Evolutionary conservation across 345 rosid genomes (phyloP), one percentile per base, ranked within the genome.

Genomic region (Moricandia moricandioides): DNA sequence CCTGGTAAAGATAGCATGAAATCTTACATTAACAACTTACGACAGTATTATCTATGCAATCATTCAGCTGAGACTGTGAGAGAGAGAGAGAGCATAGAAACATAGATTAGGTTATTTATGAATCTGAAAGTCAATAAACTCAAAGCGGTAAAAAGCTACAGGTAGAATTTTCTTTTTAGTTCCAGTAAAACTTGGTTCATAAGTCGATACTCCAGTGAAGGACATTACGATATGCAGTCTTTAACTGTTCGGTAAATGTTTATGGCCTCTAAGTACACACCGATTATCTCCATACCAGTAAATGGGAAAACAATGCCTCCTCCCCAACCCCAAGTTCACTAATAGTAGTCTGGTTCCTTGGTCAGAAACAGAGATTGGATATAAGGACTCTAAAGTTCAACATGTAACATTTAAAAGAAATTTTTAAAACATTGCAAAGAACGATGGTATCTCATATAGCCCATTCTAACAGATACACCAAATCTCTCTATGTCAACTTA

Each of bases 1-100:
- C 71, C 96, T 97, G 0, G 91, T 95, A 83, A 90, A 92, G 74
- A 95, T 87, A 8, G 90, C 89, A 85, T 95, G 92, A 73, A 92
- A 90, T 77, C 98, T 98, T 95, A 71, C 62, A 81, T 29, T 61
- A 49, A 71, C 58, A 80, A 7, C 65, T 40, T 47, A 13, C 4
- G 11, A 37, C 65, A 59, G 63, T 40, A 10, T 67, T 29, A 70
- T 61, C 54, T 57, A 60, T 29, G 72, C 34, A 67, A 54, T 43
- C 60, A 51, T 54, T 69, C 29, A 57, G 30, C 65, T 49, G 52
- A 21, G 24, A 21, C 1, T 21, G 24, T 21, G 24, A 21, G 24
- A 21, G 24, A 21, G 24, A 21, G 24, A 21, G 24, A 21, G 24
- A 21, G 24, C 43, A 37, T 37, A 37, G 10, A 37, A 37, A 37